Evolutionary conservation across 129 eudicot genomes (phyloP), one percentile per base, ranked within the genome.

Genomic region (Smallanthus sonchifolius): DNA sequence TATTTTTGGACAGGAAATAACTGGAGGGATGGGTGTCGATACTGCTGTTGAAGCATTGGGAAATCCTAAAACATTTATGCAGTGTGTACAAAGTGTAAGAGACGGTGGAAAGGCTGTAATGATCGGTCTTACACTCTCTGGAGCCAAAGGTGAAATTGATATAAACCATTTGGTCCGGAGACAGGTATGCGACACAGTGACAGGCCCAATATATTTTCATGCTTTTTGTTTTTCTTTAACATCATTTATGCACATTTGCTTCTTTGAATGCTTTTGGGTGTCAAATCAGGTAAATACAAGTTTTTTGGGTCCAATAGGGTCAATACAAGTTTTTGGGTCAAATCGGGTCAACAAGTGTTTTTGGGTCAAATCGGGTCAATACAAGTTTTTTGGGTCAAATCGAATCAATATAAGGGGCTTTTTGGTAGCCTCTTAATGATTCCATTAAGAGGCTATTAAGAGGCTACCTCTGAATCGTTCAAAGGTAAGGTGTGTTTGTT

Each of bases 91-190:
- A 75, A 91, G 97, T 63, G 97, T 95, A 35, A 81, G 97, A 16
- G 94, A 75, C 80, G 99, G 99, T 61, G 99, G 99, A 37, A 95
- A 95, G 81, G 99, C 99, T 56, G 99, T 95, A 61, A 95, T 95
- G 99, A 95, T 95, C 54, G 99, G 99, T 37, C 97, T 95, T 74
- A 82, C 99, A 2, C 86, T 85, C 9, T 19, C 97, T 13, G 92
- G 94, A 57, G 89, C 96, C 57, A 91, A 86, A 81, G 99, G 99
- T 1, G 97, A 91, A 89, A 81, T 95, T 4, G 99, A 95, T 73
- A 95, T 95, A 80, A 95, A 95, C 81, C 99, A 92, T 80, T 80
- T 95, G 75, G 99, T 95, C 82, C 99, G 99, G 28, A 80, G 96
- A 83, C 97, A 95, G 99, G 99, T 91, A 56, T 40, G 61, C 30